A percentile compares a stretch with the other conserved stretches of the same genome.
Conservation (phyloP, 2,329 filamentous ascomycete species). For the Colletotrichum sp. region DNA sequence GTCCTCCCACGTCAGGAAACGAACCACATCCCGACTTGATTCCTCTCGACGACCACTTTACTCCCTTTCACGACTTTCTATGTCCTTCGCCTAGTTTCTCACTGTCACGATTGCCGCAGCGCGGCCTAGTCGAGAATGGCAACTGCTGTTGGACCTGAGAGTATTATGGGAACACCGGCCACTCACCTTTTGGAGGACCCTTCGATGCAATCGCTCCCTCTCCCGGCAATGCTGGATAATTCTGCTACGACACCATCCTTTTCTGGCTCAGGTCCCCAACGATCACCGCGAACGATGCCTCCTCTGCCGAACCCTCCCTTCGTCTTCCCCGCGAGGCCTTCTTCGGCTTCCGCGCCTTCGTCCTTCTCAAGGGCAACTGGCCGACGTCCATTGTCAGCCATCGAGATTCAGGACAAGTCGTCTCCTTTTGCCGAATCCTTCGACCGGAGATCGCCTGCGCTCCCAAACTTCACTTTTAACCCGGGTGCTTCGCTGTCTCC, state of each 20-base stretch:
- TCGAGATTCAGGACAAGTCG: conserved; percentile 46
- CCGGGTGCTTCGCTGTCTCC: conserved; percentile 45
- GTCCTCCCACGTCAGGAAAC: conserved; percentile 3
- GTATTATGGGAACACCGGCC: conserved; percentile 31
- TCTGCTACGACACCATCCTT: conserved; percentile 26
- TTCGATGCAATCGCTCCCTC: conserved; percentile 27
- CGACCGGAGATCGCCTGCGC: conserved; percentile 40
- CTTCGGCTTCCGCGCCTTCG: conserved; percentile 52
- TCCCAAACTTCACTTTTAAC: conserved; percentile 64
- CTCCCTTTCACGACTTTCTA: conserved; percentile 32
- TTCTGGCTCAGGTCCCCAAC: conserved; percentile 33
- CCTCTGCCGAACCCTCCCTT: conserved; percentile 69
- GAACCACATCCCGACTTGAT: background rate
- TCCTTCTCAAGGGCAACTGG: conserved; percentile 53
- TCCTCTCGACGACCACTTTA: conserved; percentile 6
- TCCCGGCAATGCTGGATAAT: conserved; percentile 33
- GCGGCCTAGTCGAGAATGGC: conserved; percentile 52
- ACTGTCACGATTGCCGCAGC: conserved; percentile 51
- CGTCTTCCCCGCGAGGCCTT: conserved; percentile 61
- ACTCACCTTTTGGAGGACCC: conserved; percentile 14
- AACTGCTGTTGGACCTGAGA: conserved; percentile 43
- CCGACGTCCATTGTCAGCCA: conserved; percentile 58
- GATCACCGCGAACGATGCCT: conserved; percentile 38
- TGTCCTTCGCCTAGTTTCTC: conserved; percentile 47
- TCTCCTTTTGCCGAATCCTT: conserved; percentile 31